Percentiles rank a stretch among this genome's conserved stretches.
Evolutionary conservation across 805 yeast species (phyloP).

Genomic region (Lipomyces sp.): DNA sequence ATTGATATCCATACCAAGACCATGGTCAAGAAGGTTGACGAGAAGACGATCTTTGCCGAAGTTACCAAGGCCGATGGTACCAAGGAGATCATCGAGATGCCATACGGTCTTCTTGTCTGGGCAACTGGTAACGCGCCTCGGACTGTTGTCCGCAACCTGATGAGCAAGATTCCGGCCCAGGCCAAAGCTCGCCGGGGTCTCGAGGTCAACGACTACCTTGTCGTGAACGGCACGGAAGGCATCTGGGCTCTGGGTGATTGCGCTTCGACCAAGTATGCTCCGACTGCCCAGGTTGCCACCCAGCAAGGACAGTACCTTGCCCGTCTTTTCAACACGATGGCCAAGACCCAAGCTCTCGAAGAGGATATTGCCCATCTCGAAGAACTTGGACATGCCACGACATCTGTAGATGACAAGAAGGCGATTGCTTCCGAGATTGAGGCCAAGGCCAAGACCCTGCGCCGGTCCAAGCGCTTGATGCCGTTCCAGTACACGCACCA

Average conservation of each 20-base stretch:
- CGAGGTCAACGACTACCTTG: constrained; percentile 78
- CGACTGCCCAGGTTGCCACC: constrained; percentile 97
- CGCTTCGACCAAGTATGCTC: constrained; percentile 85
- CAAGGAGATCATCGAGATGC: constrained; percentile 64
- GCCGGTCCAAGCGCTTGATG: constrained; percentile 46
- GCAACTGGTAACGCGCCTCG: constrained; percentile 97
- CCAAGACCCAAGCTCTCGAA: constrained; percentile 45
- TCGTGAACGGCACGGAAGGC: constrained; percentile 80
- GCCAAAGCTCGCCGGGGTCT: constrained; percentile 89
- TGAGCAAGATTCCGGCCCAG: constrained; percentile 67
- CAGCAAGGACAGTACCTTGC: constrained; percentile 90
- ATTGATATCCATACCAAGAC: constrained; percentile 81
- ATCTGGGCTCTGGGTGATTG: constrained; percentile 95
- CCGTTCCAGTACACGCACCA: constrained; percentile 83
- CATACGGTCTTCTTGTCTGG: constrained; percentile 94
- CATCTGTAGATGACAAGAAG: constrained; percentile 44
- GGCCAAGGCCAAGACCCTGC: constrained; percentile 50
- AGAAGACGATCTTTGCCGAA: constrained; percentile 69
- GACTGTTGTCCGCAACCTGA: constrained; percentile 68
- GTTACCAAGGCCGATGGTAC: constrained; percentile 71
- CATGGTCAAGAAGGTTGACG: constrained; percentile 84
- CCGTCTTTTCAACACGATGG: constrained; percentile 56
- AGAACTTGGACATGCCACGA: constrained; percentile 44
- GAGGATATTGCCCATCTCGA: constrained; percentile 49
- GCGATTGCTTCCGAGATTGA: constrained; percentile 54